Evolutionary conservation across 306 rosid species (phyloP).

Genomic region (Betula pendula): DNA sequence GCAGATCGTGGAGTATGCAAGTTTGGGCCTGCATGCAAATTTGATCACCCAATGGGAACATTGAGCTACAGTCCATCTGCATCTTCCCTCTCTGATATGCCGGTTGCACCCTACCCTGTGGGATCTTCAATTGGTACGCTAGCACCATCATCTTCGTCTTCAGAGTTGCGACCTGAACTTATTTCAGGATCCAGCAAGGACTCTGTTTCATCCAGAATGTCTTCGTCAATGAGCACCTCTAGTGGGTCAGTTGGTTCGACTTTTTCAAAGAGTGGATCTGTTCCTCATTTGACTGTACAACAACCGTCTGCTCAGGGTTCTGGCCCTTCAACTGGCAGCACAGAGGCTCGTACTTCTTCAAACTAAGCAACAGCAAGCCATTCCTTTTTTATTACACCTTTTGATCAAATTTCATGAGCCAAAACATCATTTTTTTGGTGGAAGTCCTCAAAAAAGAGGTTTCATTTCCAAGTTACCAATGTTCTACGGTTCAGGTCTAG

Average conservation of each 20-base stretch:
- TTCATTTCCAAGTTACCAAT: conserved; percentile 59
- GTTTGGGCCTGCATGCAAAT: conserved; percentile 89
- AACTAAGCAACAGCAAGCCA: conserved; percentile 67
- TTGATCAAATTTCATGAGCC: conserved; percentile 57
- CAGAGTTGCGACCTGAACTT: conserved; percentile 83
- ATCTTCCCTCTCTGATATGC: conserved; percentile 87
- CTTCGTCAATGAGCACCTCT: conserved; percentile 74
- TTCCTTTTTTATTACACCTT: conserved; percentile 57
- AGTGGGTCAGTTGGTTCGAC: conserved; percentile 80
- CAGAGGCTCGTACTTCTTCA: conserved; percentile 61
- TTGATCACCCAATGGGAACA: conserved; percentile 85
- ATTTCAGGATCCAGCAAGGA: conserved; percentile 69
- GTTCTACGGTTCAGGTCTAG: conserved; percentile 58
- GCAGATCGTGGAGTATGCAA: conserved; percentile 87
- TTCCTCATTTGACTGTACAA: conserved; percentile 55
- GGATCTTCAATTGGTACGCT: conserved; percentile 84
- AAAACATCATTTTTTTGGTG: conserved; percentile 55
- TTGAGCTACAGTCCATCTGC: conserved; percentile 93
- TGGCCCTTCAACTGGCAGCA: conserved; percentile 48
- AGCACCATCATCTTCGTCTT: conserved; percentile 88
- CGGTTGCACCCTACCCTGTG: conserved; percentile 91
- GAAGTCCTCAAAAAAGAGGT: conserved; percentile 64
- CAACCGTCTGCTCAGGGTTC: conserved; percentile 67
- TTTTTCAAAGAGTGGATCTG: conserved; percentile 52
- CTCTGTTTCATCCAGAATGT: conserved; percentile 66